Evolutionary conservation across 1,284 basidiomycete species (phyloP).

Genomic region (Phaffia rhodozyma): DNA sequence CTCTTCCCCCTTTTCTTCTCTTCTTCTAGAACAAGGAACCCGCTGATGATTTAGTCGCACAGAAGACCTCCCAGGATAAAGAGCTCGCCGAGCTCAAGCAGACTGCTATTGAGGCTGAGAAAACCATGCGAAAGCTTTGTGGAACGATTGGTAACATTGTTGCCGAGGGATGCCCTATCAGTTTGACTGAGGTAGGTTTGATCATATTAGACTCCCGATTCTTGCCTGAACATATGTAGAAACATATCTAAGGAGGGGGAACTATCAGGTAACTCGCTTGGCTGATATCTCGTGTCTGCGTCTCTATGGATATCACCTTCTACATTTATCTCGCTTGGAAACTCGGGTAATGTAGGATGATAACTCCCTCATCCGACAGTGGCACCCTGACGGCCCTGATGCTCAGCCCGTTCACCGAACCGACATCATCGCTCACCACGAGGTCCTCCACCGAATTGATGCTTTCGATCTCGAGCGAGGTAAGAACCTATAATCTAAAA

Average conservation of each 20-base stretch:
- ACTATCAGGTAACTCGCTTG: background rate
- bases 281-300: background rate
- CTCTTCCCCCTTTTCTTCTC: constrained; percentile 9
- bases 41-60: constrained; percentile 69
- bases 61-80: constrained; percentile 67
- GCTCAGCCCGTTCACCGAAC: constrained; percentile 28
- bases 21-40: constrained; percentile 65
- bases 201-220: background rate
- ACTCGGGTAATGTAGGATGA: constrained; percentile 53
- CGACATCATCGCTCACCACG: constrained; percentile 87
- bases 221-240: too few species aligned
- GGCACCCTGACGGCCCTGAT: constrained; percentile 73
- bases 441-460: constrained; percentile 84
- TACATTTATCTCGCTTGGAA: background rate
- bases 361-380: constrained; percentile 66
- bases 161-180: constrained; percentile 72
- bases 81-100: constrained; percentile 66
- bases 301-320: background rate
- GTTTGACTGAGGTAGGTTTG: constrained; percentile 64
- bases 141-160: constrained; percentile 85
- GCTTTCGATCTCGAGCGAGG: constrained; percentile 94
- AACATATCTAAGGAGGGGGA: background rate
- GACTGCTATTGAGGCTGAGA: constrained; percentile 63
- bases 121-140: constrained; percentile 58
- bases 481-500: constrained; percentile 28